Evolutionary conservation across 768 basidiomycete genomes (phyloP), one percentile per base, ranked within the genome.

Genomic region (Phylloporus sp.): DNA sequence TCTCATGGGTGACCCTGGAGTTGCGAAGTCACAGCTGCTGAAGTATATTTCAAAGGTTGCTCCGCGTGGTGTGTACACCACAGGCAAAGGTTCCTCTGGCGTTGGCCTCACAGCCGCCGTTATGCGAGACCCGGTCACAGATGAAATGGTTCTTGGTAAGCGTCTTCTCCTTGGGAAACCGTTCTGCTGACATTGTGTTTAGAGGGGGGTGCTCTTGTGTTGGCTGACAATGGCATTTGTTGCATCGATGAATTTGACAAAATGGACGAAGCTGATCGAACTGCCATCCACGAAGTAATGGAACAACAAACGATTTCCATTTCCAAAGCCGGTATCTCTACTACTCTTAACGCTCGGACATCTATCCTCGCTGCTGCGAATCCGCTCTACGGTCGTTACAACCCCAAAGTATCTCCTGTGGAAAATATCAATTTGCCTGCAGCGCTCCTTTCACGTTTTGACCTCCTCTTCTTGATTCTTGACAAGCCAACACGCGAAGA

Each of bases 221-320:
- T 99, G 42, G 95, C 97, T 11, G 97, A 99, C 70, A 99, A 99
- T 59, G 97, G 97, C 26, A 99, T 99, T 63, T 97, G 95, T 74
- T 98, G 95, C 70, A 99, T 99, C 56, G 97, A 99, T 59, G 97
- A 99, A 67, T 99, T 99, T 65, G 97, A 99, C 75, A 98, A 99
- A 70, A 99, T 99, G 97, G 97, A 98, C 59, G 97, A 99, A 72
- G 70, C 91, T 1, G 97, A 98, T 69, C 79, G 97, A 59, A 98
- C 97, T 2, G 92, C 97, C 13, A 98, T 99, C 55, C 97, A 99
- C 73, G 97, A 99, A 79, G 97, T 99, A 54, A 99, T 99, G 97
- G 95, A 98, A 72, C 97, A 98, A 70, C 97, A 99, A 73, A 99
- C 97, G 0, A 97, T 99, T 50, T 98, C 95, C 3, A 99, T 99